These are phyloP conservation scores for Spergularia azorica DNA, from an alignment of 179 eudicot species.

Conservation along the genomic window DNA sequence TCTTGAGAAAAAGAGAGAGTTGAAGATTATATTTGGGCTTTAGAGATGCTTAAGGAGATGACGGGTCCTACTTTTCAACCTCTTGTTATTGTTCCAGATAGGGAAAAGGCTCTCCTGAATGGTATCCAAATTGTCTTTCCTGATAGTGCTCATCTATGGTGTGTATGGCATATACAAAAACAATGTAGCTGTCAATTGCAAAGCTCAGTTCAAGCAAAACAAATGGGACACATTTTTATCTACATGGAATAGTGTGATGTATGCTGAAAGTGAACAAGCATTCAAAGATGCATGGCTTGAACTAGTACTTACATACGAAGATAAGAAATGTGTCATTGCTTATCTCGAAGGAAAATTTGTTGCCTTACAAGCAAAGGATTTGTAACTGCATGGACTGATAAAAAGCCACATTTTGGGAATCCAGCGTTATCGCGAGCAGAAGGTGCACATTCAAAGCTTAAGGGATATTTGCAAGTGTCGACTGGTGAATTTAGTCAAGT, in stretches of 20 bases:
- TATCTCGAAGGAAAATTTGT: not conserved
- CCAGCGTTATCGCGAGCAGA: not conserved
- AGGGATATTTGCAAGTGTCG: not conserved
- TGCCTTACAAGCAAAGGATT: not conserved
- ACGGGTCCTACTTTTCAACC: slow-evolving; percentile 1
- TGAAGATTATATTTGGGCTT: slow-evolving; percentile 22
- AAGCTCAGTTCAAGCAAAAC: not conserved
- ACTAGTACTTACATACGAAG: not conserved
- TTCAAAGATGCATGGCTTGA: not conserved
- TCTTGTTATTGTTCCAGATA: slow-evolving; percentile 14
- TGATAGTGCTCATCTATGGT: not conserved
- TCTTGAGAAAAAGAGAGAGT: slow-evolving; percentile 22
- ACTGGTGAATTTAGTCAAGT: not conserved
- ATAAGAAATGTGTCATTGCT: not conserved
- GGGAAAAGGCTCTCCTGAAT: slow-evolving; percentile 12
- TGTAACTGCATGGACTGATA: not conserved
- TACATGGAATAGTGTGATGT: not conserved
- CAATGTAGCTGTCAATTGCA: not conserved
- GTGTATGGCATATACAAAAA: slow-evolving; percentile 15
- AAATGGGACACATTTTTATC: not conserved
- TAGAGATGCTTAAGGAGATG: not conserved
- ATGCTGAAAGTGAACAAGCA: not conserved
- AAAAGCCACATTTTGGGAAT: not conserved
- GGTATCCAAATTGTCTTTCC: slow-evolving; percentile 13
- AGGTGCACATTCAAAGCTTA: slow-evolving; percentile 3